These are phyloP conservation scores for Thozetella sp. DNA, from an alignment of 495 filamentous ascomycete genomes.

Conservation along the genomic window DNA sequence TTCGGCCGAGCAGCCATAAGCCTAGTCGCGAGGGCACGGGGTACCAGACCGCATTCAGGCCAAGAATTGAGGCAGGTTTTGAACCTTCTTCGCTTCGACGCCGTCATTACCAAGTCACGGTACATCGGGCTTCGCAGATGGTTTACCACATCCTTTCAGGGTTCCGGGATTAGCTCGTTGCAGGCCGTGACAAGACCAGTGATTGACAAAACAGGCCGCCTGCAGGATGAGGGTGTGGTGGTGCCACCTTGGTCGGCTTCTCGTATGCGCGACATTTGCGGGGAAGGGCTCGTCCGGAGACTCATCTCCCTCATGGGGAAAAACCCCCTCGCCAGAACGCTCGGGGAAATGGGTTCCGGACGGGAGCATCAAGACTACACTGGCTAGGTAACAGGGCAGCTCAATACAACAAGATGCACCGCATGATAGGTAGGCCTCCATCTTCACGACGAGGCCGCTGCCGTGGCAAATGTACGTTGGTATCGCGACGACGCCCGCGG, in stretches of 20 bases:
- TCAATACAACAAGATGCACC: too few species aligned
- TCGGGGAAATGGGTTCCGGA: not conserved
- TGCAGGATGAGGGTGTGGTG: conserved; percentile 2
- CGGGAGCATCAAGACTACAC: too few species aligned
- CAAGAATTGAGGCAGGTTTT: not conserved
- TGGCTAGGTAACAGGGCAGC: too few species aligned
- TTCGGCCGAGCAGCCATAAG: not conserved
- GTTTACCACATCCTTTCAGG: not conserved
- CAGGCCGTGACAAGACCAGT: not conserved
- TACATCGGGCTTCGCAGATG: not conserved
- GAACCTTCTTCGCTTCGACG: too few species aligned
- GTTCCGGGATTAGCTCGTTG: not conserved
- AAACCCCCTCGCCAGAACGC: not conserved
- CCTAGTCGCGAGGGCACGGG: too few species aligned
- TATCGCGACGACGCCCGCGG: too few species aligned
- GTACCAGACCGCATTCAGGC: too few species aligned
- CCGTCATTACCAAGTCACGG: not conserved
- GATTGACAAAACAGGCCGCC: not conserved
- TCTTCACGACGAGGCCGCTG: too few species aligned
- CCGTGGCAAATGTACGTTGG: too few species aligned
- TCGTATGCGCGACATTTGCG: conserved; percentile 3
- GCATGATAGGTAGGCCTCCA: too few species aligned
- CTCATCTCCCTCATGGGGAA: not conserved
- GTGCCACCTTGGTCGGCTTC: not conserved
- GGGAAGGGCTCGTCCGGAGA: not conserved